phyloP scores from a whole-genome alignment of 192 early-diverging fungal genomes.

The Haplosporangium gracile region DNA sequence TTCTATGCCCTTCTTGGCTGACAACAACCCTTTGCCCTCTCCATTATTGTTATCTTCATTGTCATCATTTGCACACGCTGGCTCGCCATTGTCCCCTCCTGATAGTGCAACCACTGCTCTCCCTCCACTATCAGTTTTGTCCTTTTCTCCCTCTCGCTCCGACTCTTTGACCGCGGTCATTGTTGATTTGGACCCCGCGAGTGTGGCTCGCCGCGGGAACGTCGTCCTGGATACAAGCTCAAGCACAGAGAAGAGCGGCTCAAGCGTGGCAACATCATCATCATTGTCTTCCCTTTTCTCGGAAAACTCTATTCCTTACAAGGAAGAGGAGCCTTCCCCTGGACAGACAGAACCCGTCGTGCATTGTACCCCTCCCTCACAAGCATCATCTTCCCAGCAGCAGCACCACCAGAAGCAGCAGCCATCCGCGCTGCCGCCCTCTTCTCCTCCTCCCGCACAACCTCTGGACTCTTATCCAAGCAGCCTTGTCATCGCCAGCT shows the following conservation, averaged over 20 bases:
- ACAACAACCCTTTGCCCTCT: background rate
- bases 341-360: background rate
- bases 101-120: slow-evolving; percentile 20
- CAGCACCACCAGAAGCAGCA: no score
- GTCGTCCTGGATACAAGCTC: background rate
- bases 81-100: slow-evolving; percentile 21
- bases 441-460: background rate
- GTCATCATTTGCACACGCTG: background rate
- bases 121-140: slow-evolving; percentile 17
- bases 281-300: background rate
- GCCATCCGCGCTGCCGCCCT: background rate
- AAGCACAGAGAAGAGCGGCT: background rate
- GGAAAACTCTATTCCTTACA: background rate
- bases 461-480: background rate
- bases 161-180: background rate
- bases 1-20: background rate
- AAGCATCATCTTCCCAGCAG: background rate
- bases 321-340: background rate
- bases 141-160: background rate
- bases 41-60: background rate
- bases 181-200: background rate
- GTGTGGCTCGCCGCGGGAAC: background rate
- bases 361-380: background rate
- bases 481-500: background rate
- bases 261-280: background rate